These are phyloP conservation scores for Dactylonectria macrodidyma DNA, from an alignment of 2,329 filamentous ascomycete genomes.

Conservation along the genomic window DNA sequence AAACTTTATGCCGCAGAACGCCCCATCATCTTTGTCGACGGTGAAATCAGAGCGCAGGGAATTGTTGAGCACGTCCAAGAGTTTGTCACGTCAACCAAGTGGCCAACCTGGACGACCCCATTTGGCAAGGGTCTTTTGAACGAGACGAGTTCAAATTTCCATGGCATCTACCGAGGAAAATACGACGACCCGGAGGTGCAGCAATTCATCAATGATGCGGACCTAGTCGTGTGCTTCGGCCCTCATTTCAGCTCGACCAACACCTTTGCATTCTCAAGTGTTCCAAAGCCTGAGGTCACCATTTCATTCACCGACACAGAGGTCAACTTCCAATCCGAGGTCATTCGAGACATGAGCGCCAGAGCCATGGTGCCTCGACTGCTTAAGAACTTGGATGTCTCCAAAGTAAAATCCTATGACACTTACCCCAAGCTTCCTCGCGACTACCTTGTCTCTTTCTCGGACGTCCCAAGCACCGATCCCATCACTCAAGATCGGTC, in stretches of 20 bases:
- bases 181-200: conserved; percentile 52
- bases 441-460: conserved; percentile 38
- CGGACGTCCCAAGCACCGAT: conserved; percentile 41
- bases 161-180: conserved; percentile 64
- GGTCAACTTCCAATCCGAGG: conserved; percentile 50
- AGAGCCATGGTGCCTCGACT: conserved; percentile 42
- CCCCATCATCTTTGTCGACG: conserved; percentile 68
- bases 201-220: conserved; percentile 57
- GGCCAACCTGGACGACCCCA: conserved; percentile 63
- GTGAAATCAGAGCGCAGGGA: conserved; percentile 60
- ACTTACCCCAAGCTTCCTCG: conserved; percentile 48
- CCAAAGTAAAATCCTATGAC: conserved; percentile 43
- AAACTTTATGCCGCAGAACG: conserved; percentile 61
- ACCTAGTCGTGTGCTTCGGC: conserved; percentile 63
- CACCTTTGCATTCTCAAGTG: conserved; percentile 55
- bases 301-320: conserved; percentile 53
- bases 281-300: conserved; percentile 52
- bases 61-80: conserved; percentile 59
- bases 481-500: conserved; percentile 64
- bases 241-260: conserved; percentile 64
- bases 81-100: conserved; percentile 59
- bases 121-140: conserved; percentile 67
- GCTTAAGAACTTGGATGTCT: conserved; percentile 39
- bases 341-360: conserved; percentile 49
- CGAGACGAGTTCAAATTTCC: conserved; percentile 62